Percentiles rank a stretch among this genome's conserved stretches.
These are phyloP conservation scores for Kazachstania sp. DNA, from an alignment of 1,139 yeast species.

Conservation along the genomic window DNA sequence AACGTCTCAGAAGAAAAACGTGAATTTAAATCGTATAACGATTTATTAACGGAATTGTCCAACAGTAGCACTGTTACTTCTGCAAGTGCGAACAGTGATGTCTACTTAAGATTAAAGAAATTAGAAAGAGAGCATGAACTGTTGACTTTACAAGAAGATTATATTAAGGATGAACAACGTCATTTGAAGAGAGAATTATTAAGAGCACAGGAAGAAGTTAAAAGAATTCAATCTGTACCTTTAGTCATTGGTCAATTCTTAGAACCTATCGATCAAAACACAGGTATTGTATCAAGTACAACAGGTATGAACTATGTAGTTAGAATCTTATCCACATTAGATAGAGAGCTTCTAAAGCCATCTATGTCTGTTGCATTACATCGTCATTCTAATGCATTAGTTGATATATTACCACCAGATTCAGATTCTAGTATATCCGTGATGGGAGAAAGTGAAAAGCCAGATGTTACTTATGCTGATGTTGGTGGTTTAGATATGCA, in stretches of 20 bases:
- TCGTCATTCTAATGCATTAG: constrained; percentile 96
- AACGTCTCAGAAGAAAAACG: constrained; percentile 16
- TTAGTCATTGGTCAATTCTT: constrained; percentile 95
- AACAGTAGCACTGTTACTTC: constrained; percentile 6
- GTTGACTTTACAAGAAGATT: constrained; percentile 81
- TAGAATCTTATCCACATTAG: constrained; percentile 85
- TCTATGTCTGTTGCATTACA: constrained; percentile 94
- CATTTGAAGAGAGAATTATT: constrained; percentile 88
- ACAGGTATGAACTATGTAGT: constrained; percentile 98
- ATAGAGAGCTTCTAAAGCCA: constrained; percentile 88
- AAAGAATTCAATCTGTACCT: constrained; percentile 94
- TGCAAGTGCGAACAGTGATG: constrained; percentile 40
- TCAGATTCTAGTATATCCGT: constrained; percentile 95
- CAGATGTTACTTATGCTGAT: constrained; percentile 74
- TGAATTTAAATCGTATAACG: constrained; percentile 26
- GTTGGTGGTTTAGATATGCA: constrained; percentile 99
- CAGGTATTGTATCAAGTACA: constrained; percentile 94
- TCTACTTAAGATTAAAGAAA: constrained; percentile 74
- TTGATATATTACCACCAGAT: constrained; percentile 96
- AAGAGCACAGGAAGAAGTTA: constrained; percentile 97
- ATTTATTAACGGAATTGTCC: constrained; percentile 22
- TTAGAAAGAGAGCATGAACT: constrained; percentile 85
- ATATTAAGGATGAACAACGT: constrained; percentile 95
- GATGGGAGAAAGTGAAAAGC: constrained; percentile 89
- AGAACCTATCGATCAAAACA: constrained; percentile 94